These are phyloP conservation scores for Moricandia arvensis DNA, from an alignment of 345 rosid genomes.

Conservation along the genomic window DNA sequence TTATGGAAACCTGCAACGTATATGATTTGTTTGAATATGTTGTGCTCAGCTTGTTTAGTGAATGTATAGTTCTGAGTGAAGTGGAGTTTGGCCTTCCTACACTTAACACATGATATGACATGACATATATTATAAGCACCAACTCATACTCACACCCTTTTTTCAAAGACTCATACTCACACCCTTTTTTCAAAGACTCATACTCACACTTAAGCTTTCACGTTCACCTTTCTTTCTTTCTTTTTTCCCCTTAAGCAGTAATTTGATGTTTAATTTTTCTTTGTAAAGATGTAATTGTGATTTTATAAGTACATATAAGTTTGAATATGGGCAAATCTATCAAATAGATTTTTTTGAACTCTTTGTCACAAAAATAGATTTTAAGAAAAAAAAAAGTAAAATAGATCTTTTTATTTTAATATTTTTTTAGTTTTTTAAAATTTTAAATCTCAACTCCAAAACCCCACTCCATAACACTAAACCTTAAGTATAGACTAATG, in stretches of 20 bases:
- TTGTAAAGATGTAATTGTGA: not conserved
- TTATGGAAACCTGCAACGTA: constrained; percentile 8
- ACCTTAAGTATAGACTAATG: no score
- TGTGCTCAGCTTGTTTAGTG: constrained; percentile 4
- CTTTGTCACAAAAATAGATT: no score
- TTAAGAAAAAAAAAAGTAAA: no score
- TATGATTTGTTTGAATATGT: not conserved
- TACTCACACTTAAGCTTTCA: not conserved
- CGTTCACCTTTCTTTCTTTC: not conserved
- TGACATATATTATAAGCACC: constrained; percentile 9
- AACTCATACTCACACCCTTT: not conserved
- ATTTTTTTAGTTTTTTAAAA: no score
- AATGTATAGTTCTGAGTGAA: constrained; percentile 2
- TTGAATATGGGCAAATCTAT: no score
- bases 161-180: no score
- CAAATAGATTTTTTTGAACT: no score
- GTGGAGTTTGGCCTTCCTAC: not conserved
- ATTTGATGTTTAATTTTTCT: no score
- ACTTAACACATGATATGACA: constrained; percentile 8
- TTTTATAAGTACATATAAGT: not conserved
- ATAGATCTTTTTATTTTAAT: no score
- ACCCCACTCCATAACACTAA: no score
- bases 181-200: no score
- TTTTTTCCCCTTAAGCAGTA: not conserved
- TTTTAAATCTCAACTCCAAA: no score